phyloP scores from a whole-genome alignment of 2,329 filamentous ascomycete genomes.

The Triangularia verruculosa region DNA sequence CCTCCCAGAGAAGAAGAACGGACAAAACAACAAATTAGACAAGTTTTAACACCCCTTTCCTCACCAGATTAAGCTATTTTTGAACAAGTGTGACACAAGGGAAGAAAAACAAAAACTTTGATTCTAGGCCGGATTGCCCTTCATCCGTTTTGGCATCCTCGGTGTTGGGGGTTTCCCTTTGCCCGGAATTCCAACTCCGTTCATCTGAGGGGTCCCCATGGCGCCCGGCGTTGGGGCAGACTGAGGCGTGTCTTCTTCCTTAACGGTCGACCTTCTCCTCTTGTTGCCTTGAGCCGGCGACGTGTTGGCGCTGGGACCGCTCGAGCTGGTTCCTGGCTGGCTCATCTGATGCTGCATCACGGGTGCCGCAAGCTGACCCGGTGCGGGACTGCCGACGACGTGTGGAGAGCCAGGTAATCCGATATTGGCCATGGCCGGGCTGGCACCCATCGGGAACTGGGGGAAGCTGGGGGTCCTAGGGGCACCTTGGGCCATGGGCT shows the following conservation, averaged over 20 bases:
- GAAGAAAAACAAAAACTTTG: conserved; percentile 1
- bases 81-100: neutral
- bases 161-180: conserved; percentile 52
- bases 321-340: conserved; percentile 65
- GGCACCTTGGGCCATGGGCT: conserved; percentile 44
- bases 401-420: conserved; percentile 62
- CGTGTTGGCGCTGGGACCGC: conserved; percentile 65
- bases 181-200: conserved; percentile 47
- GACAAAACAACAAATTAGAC: neutral
- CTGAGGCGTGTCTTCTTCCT: conserved; percentile 54
- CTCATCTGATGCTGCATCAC: conserved; percentile 66
- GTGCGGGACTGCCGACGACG: conserved; percentile 55
- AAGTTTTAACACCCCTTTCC: neutral
- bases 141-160: conserved; percentile 53
- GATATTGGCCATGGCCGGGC: conserved; percentile 58
- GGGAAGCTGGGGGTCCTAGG: conserved; percentile 54
- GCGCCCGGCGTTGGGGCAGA: conserved; percentile 47
- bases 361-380: conserved; percentile 61
- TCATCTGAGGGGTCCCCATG: conserved; percentile 45
- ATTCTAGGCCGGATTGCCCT: conserved; percentile 42
- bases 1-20: conserved; percentile 1
- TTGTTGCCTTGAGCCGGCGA: conserved; percentile 57
- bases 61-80: neutral
- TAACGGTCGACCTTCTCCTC: conserved; percentile 55
- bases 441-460: conserved; percentile 58